Conservation (phyloP, 257 asterid genomes). For the Henckelia pumila region DNA sequence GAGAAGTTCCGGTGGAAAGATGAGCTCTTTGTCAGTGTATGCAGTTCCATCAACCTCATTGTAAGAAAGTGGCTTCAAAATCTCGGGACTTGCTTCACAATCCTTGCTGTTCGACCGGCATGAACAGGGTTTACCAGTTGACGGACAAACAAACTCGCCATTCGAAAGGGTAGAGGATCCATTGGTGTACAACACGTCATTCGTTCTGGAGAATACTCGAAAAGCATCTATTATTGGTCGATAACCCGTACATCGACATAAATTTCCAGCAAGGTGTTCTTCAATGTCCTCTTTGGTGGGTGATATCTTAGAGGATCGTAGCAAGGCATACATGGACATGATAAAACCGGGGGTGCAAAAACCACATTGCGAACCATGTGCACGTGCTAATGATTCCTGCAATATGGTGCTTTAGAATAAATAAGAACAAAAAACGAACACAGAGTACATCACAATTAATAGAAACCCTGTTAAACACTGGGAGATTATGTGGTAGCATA, state of each 20-base stretch:
- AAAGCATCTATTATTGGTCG: slow-evolving; percentile 96
- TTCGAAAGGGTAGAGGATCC: slow-evolving; percentile 38
- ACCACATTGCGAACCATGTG: slow-evolving; percentile 98
- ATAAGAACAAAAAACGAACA: slow-evolving; percentile 1
- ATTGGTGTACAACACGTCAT: slow-evolving; percentile 63
- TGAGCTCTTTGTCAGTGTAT: slow-evolving; percentile 74
- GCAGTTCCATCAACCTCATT: slow-evolving; percentile 67
- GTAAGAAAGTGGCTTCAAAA: slow-evolving; percentile 54
- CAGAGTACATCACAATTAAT: slow-evolving; percentile 3
- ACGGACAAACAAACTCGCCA: slow-evolving; percentile 76
- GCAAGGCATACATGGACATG: slow-evolving; percentile 92
- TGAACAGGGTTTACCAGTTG: slow-evolving; percentile 94
- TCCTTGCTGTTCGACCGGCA: slow-evolving; percentile 47
- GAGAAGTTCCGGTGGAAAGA: slow-evolving; percentile 87
- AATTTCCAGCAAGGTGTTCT: slow-evolving; percentile 93
- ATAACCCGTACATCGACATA: slow-evolving; percentile 97
- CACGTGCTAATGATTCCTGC: slow-evolving; percentile 81
- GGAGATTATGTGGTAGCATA: slow-evolving; percentile 3
- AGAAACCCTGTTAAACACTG: not conserved
- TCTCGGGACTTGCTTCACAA: slow-evolving; percentile 28
- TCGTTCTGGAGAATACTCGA: slow-evolving; percentile 73
- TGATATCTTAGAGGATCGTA: slow-evolving; percentile 65
- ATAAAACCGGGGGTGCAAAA: slow-evolving; percentile 97
- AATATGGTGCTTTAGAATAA: slow-evolving; percentile 26
- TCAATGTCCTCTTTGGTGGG: slow-evolving; percentile 82